Evolutionary conservation across 2,329 filamentous ascomycete species (phyloP).

Genomic region (Fusarium concolor): DNA sequence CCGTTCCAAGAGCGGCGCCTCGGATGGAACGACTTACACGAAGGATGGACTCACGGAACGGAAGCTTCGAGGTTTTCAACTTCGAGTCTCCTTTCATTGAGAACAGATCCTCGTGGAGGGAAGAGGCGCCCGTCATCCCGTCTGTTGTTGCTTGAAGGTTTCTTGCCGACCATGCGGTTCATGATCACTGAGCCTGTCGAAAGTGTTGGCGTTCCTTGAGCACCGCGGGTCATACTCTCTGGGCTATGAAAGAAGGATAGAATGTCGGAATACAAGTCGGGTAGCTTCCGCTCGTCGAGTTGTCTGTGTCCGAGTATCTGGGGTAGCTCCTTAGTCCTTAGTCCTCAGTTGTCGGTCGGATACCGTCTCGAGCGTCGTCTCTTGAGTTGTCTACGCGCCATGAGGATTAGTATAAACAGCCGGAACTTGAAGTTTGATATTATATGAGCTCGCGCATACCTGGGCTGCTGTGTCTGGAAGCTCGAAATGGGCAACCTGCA

Average conservation of each 20-base stretch:
- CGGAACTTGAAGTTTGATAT: too few relatives aligned
- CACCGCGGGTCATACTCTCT: not conserved
- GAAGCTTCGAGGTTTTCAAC: too few relatives aligned
- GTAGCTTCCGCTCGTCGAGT: not conserved
- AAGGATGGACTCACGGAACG: not conserved
- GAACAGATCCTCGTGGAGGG: accelerated
- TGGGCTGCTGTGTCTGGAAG: not conserved
- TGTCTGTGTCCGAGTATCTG: accelerated
- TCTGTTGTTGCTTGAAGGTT: not conserved
- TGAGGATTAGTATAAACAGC: not conserved
- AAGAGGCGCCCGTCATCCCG: not conserved
- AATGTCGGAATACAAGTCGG: accelerated
- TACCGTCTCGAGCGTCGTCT: too few relatives aligned
- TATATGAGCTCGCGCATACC: not conserved
- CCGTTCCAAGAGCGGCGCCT: not conserved
- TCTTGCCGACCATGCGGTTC: not conserved
- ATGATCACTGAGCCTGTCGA: too few relatives aligned
- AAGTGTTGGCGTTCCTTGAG: not conserved
- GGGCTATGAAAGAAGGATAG: accelerated
- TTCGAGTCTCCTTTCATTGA: not conserved
- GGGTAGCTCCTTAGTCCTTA: not conserved
- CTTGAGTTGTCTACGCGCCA: not conserved
- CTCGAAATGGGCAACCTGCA: not conserved
- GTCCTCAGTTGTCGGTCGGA: not conserved
- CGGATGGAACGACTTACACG: too few relatives aligned